Base-by-base conservation (phyloP, 2,329 filamentous ascomycete genomes). In the Metarhizium sp. region DNA sequence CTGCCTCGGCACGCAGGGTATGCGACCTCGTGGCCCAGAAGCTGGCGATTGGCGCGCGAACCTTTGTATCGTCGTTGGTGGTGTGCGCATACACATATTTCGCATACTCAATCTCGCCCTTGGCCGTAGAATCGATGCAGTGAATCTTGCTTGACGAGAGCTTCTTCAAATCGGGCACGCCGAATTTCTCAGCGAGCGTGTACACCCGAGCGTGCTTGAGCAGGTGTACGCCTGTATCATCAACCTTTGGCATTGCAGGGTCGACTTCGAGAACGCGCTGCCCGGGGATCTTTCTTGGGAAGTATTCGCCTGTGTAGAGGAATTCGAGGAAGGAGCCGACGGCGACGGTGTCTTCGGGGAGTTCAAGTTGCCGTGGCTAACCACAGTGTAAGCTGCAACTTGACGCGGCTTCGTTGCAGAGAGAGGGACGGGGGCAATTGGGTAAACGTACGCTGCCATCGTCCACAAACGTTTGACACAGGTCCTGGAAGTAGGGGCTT, bases 81-180 rank as follows among this genome's bases (percentile, higher is more conserved):
- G 88, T 94, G 72, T 90, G 83, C 58, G 82, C 83, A 75, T 96
- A 96, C 36, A 95, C 88, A 73, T 91, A 96, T 68, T 90, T 84
- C 8, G 92, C 92, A 71, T 96, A 96, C 30, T 86, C 84, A 66
- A 96, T 92, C 76, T 96, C 92, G 69, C 90, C 92, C 73, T 86
- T 87, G 40, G 90, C 90, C 0, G 88, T 95, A 48, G 87, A 90
- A 66, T 91, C 87, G 64, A 95, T 88, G 69, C 89, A 89, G 76
- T 96, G 90, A 64, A 96, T 96, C 77, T 96, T 96, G 68, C 82
- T 85, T 68, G 88, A 88, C 2, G 91, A 87, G 32, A 96, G 83
- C 18, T 78, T 81, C 71, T 88, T 89, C 59, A 96, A 82, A 10
- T 76, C 75, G 0, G 77, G 72, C 50, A 90, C 73, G 45, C 83